Evolutionary conservation across 2,329 filamentous ascomycete genomes (phyloP).

Genomic region (Xylariales sp.): DNA sequence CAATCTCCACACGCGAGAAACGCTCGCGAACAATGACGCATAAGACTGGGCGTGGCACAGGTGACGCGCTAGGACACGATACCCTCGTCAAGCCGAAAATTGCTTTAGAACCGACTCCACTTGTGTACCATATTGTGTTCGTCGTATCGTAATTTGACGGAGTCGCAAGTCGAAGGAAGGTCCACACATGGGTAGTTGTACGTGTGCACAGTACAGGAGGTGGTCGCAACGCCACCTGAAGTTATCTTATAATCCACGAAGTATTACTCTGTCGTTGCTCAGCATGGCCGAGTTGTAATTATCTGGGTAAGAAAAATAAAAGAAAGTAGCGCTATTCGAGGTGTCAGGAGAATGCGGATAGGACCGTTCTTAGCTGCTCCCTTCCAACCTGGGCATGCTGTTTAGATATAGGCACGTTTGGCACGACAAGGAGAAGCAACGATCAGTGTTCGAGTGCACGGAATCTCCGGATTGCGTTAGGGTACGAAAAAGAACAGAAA

Average conservation of each 20-base stretch:
- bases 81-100: slow-evolving; percentile 2
- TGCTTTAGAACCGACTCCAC: not conserved
- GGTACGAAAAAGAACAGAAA: not conserved
- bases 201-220: no score
- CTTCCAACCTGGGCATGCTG: not conserved
- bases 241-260: no score
- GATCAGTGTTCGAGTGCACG: no score
- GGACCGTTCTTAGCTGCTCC: not conserved
- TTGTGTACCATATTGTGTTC: not conserved
- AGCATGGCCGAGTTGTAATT: not conserved
- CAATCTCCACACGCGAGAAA: slow-evolving; percentile 7
- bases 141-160: not conserved
- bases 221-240: no score
- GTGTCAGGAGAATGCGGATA: no score
- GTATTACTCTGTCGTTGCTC: not conserved
- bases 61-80: slow-evolving; percentile 5
- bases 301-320: no score
- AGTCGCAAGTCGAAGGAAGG: no score
- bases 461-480: not conserved
- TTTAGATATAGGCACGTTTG: not conserved
- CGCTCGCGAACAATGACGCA: slow-evolving; percentile 2
- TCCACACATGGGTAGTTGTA: no score
- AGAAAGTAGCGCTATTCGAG: no score
- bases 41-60: not conserved
- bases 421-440: not conserved